Evolutionary conservation across 2,329 filamentous ascomycete species (phyloP).

Genomic region (Ceratocystis ficicola): DNA sequence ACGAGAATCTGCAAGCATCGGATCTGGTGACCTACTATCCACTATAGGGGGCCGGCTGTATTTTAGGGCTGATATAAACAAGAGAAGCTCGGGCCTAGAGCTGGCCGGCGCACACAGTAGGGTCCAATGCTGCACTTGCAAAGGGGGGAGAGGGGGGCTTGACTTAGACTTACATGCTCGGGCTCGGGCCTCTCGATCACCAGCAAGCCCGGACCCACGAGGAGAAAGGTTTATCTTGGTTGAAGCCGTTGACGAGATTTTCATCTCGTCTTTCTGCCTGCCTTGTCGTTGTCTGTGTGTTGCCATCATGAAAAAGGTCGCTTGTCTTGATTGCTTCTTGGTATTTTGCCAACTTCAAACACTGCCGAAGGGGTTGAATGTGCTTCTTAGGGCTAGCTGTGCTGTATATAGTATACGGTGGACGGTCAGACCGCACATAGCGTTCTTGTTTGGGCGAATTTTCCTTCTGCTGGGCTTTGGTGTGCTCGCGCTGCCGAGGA

Average conservation of each 20-base stretch:
- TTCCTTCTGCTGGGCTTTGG: background rate
- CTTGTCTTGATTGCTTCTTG: background rate
- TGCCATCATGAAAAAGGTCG: background rate
- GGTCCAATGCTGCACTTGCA: background rate
- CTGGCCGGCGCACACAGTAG: background rate
- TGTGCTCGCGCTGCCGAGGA: slow-evolving; percentile 2
- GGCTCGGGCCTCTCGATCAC: background rate
- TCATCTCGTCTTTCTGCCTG: slow-evolving; percentile 5
- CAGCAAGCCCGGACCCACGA: background rate
- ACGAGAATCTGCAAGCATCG: background rate
- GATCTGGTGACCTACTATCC: background rate
- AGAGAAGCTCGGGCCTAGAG: background rate
- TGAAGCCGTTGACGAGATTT: background rate
- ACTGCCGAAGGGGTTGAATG: background rate
- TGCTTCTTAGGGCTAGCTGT: background rate
- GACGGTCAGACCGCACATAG: background rate
- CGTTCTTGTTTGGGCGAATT: background rate
- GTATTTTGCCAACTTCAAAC: slow-evolving; percentile 2
- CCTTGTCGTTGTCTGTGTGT: background rate
- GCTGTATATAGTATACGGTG: slow-evolving; percentile 6
- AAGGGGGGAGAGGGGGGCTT: too few species aligned
- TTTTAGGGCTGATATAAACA: slow-evolving; percentile 4
- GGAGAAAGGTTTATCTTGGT: background rate
- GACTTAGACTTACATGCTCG: background rate
- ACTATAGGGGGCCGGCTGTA: background rate